Evolutionary conservation across 2,329 filamentous ascomycete species (phyloP), one percentile per base, ranked within the genome.

Genomic region (Didymellaceae sp.): DNA sequence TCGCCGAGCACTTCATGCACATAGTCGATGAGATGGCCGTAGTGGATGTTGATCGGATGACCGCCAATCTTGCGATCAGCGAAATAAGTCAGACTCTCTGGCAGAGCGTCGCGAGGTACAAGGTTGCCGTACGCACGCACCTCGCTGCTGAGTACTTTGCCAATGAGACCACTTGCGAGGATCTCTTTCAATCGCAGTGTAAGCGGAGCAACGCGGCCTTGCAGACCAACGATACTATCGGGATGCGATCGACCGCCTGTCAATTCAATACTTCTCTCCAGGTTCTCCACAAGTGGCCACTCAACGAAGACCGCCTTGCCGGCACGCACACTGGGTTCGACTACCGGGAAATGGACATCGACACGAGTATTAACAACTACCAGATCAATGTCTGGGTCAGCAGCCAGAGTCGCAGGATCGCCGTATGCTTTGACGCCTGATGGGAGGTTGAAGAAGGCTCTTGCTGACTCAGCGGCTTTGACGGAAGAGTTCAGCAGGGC

Each of bases 301-400:
- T 86, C 83, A 0, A 83, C 75, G 48, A 74, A 86, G 0, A 82
- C 74, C 0, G 70, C 60, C 62, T 85, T 85, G 0, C 82, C 83
- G 0, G 80, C 78, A 11, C 71, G 69, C 1, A 85, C 55, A 13
- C 77, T 79, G 0, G 82, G 79, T 9, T 74, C 68, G 0, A 76
- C 70, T 1, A 76, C 77, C 2, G 67, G 48, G 34, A 77, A 73
- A 54, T 86, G 83, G 1, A 75, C 74, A 49, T 85, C 81, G 0
- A 83, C 82, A 4, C 81, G 75, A 0, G 81, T 84, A 32, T 64
- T 67, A 54, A 79, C 79, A 4, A 86, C 78, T 1, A 86, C 80
- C 55, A 65, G 45, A 26, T 65, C 61, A 14, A 65, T 52, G 10
- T 62, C 42, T 5, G 52, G 26, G 17, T 13, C 72, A 74, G 6